These are phyloP conservation scores for Aspergillus hiratsukae DNA, from an alignment of 2,329 filamentous ascomycete species.

Conservation along the genomic window DNA sequence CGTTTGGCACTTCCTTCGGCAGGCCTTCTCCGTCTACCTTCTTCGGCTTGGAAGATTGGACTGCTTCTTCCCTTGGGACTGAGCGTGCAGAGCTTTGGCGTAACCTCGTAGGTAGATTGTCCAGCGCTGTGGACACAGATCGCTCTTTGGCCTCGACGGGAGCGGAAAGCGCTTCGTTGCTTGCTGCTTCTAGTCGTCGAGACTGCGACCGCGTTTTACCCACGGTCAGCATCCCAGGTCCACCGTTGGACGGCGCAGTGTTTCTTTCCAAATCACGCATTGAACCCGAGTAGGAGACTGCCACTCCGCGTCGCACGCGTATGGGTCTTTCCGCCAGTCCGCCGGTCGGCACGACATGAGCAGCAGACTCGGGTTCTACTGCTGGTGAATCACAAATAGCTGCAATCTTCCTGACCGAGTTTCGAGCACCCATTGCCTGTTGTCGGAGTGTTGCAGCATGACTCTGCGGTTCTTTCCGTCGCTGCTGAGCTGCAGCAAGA, in stretches of 20 bases:
- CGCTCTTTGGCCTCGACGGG: conserved; percentile 17
- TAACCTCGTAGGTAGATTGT: conserved; percentile 13
- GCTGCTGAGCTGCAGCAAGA: conserved; percentile 37
- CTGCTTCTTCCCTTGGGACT: not conserved
- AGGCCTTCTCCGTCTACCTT: conserved; percentile 1
- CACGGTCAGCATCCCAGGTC: conserved; percentile 30
- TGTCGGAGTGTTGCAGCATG: conserved; percentile 46
- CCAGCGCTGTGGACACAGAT: conserved; percentile 15
- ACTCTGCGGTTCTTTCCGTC: conserved; percentile 39
- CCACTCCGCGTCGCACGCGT: conserved; percentile 32
- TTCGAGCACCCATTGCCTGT: conserved; percentile 36
- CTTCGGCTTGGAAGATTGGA: not conserved
- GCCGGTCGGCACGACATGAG: conserved; percentile 19
- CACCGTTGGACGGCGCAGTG: conserved; percentile 23
- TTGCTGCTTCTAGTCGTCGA: conserved; percentile 31
- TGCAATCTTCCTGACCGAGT: conserved; percentile 24
- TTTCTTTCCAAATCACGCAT: conserved; percentile 28
- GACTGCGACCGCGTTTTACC: conserved; percentile 43
- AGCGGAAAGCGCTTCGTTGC: conserved; percentile 15
- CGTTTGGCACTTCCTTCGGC: not conserved
- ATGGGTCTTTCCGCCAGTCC: conserved; percentile 39
- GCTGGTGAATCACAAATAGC: conserved; percentile 21
- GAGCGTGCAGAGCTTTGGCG: conserved; percentile 11
- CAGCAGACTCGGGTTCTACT: conserved; percentile 13
- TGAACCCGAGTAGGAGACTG: conserved; percentile 31